Base-by-base conservation (phyloP, 106 monocot species). In the Acorus calamus region DNA sequence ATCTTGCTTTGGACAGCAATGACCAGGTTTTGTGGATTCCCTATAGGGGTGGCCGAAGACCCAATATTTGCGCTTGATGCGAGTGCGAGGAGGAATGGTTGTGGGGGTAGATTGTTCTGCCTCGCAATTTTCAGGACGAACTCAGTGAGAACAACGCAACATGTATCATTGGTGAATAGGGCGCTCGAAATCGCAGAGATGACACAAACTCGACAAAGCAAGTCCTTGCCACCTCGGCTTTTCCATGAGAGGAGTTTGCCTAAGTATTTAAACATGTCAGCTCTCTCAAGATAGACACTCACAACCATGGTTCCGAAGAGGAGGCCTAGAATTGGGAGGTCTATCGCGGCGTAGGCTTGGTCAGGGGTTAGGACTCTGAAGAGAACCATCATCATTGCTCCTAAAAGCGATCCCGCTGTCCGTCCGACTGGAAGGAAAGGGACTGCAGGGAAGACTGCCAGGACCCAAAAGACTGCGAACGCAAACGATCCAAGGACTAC, bases 221-320 rank as follows among this genome's bases (percentile, higher is more conserved):
- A 58, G 61, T 93, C 93, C 59, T 77, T 89, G 8, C 86, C 80
- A 7, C 93, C 93, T 45, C 42, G 62, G 63, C 86, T 81, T 66
- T 79, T 89, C 85, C 86, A 93, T 0, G 80, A 73, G 7, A 93
- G 76, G 49, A 93, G 51, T 49, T 67, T 86, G 13, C 83, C 81
- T 8, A 93, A 46, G 46, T 93, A 80, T 63, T 77, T 79, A 72
- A 93, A 93, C 89, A 93, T 81, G 71, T 84, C 83, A 2, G 86
- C 93, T 62, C 79, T 71, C 50, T 94, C 93, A 4, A 94, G 89
- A 60, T 86, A 94, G 47, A 66, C 68, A 43, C 83, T 81, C 44
- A 94, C 89, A 0, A 94, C 93, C 93, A 94, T 94, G 60, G 93
- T 94, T 59, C 89, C 86, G 57, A 94, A 94, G 53, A 94, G 83